A percentile compares a stretch with the other conserved stretches of the same genome.
phyloP scores from a whole-genome alignment of 2,329 filamentous ascomycete genomes.

The Fusarium buharicum region DNA sequence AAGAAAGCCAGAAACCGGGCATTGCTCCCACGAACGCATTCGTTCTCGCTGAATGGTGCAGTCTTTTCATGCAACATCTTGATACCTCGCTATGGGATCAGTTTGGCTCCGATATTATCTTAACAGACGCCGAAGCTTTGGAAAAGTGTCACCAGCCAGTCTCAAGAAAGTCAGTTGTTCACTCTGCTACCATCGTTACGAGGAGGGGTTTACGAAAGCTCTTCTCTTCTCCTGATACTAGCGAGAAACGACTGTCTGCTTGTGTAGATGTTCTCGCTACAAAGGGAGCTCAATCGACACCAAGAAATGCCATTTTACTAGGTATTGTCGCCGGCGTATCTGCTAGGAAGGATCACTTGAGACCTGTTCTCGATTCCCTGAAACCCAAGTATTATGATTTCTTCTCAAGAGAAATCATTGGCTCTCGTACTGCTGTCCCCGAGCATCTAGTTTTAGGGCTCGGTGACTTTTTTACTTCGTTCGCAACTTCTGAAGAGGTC shows the following conservation, averaged over 20 bases:
- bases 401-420: conserved; percentile 85
- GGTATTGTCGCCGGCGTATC: conserved; percentile 90
- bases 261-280: conserved; percentile 74
- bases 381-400: conserved; percentile 83
- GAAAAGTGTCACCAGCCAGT: conserved; percentile 79
- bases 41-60: conserved; percentile 90
- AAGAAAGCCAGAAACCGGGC: conserved; percentile 78
- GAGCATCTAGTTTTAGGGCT: conserved; percentile 77
- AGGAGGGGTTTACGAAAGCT: conserved; percentile 82
- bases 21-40: conserved; percentile 86
- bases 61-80: conserved; percentile 78
- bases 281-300: conserved; percentile 71
- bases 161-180: conserved; percentile 71
- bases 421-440: conserved; percentile 77
- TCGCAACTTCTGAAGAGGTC: conserved; percentile 78
- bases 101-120: conserved; percentile 72
- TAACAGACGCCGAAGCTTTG: conserved; percentile 76
- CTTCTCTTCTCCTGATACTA: conserved; percentile 66
- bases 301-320: conserved; percentile 80
- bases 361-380: conserved; percentile 67
- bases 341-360: conserved; percentile 73
- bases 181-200: conserved; percentile 80
- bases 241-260: conserved; percentile 69
- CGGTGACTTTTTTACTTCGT: conserved; percentile 83
- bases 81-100: conserved; percentile 70